phyloP scores from a whole-genome alignment of 1,139 yeast species.

The Yamadazyma jaroonii region DNA sequence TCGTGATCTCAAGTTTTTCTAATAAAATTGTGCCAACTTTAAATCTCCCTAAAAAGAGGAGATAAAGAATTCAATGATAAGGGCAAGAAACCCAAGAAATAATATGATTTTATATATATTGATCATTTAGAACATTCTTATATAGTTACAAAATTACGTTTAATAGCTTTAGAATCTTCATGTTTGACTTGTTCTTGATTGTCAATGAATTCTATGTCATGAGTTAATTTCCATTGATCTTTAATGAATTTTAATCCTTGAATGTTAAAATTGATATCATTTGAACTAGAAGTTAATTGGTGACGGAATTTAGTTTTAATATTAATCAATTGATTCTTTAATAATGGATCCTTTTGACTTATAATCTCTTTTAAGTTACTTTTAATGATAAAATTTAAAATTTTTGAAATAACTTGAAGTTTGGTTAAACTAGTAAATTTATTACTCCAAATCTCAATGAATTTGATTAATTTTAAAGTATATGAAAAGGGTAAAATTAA shows the following conservation, averaged over 20 bases:
- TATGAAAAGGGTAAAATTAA: conserved; percentile 88
- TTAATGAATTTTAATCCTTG: conserved; percentile 76
- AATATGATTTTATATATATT: too few species aligned
- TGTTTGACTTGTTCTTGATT: conserved; percentile 57
- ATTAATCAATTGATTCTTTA: conserved; percentile 56
- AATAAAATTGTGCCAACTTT: too few species aligned
- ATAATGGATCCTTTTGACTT: conserved; percentile 59
- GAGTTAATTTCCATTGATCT: conserved; percentile 77
- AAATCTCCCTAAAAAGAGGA: too few species aligned
- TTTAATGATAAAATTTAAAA: conserved; percentile 69
- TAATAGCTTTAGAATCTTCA: conserved; percentile 55
- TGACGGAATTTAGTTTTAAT: conserved; percentile 57
- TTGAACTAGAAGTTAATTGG: conserved; percentile 50
- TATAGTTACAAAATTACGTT: conserved; percentile 61
- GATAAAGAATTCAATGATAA: too few species aligned
- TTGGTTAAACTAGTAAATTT: conserved; percentile 43
- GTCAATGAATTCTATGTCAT: conserved; percentile 71
- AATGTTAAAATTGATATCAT: conserved; percentile 78
- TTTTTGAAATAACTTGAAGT: conserved; percentile 66
- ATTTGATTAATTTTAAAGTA: conserved; percentile 64
- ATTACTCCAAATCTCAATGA: conserved; percentile 74
- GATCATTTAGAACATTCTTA: too few species aligned
- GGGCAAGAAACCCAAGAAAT: too few species aligned
- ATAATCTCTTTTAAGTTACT: conserved; percentile 75
- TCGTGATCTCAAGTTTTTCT: too few species aligned